These are phyloP conservation scores for Termitomyces sp. DNA, from an alignment of 768 basidiomycete genomes.

Conservation along the genomic window DNA sequence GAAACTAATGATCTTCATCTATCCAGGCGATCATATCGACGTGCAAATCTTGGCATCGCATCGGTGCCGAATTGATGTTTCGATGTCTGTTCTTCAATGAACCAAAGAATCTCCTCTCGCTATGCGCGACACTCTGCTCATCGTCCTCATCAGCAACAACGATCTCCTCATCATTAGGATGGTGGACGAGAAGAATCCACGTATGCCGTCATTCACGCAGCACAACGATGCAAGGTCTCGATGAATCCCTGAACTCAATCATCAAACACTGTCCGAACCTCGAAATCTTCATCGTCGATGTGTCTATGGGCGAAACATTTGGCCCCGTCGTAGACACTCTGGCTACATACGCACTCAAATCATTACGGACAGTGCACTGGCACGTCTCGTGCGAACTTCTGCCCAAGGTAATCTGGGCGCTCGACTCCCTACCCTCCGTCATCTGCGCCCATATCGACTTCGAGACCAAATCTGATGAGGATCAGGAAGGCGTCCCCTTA, in stretches of 20 bases:
- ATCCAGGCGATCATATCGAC: constrained; percentile 65
- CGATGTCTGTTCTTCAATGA: constrained; percentile 66
- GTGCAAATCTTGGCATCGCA: constrained; percentile 57
- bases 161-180: constrained; percentile 49
- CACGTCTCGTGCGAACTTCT: constrained; percentile 4
- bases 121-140: constrained; percentile 50
- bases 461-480: constrained; percentile 24
- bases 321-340: constrained; percentile 64
- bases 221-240: constrained; percentile 43
- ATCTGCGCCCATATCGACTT: constrained; percentile 57
- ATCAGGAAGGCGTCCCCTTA: constrained; percentile 42
- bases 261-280: constrained; percentile 69
- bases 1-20: background rate
- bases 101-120: constrained; percentile 47
- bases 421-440: constrained; percentile 57
- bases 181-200: constrained; percentile 75
- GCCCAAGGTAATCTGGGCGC: constrained; percentile 56
- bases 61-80: constrained; percentile 66
- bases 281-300: constrained; percentile 67
- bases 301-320: constrained; percentile 57
- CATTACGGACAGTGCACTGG: constrained; percentile 47
- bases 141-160: constrained; percentile 31
- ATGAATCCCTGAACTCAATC: constrained; percentile 52
- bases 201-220: constrained; percentile 47
- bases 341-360: constrained; percentile 41